Percentiles rank a stretch among this genome's conserved stretches.
phyloP scores from a whole-genome alignment of 2,329 filamentous ascomycete genomes.

The Harringtonia aguacate region DNA sequence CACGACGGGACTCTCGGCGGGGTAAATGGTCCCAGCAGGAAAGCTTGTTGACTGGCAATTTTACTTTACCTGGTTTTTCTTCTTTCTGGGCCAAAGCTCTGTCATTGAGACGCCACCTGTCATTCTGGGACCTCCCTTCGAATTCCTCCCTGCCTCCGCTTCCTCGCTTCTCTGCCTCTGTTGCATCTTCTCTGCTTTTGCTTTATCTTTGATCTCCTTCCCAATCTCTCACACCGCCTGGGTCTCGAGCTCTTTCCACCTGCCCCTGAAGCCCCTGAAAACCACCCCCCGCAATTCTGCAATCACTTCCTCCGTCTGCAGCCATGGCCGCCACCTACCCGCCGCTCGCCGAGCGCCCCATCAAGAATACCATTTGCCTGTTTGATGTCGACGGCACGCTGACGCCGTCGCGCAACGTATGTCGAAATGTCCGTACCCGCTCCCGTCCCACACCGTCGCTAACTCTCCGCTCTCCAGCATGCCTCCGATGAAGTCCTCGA shows the following conservation, averaged over 20 bases:
- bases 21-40: neutral
- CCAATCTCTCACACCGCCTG: no score
- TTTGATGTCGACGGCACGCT: slow-evolving; percentile 96
- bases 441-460: no score
- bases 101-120: no score
- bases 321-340: slow-evolving; percentile 43
- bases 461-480: slow-evolving; percentile 28
- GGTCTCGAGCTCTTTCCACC: no score
- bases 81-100: no score
- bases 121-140: neutral
- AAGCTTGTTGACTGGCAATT: neutral
- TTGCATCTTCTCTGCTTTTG: neutral
- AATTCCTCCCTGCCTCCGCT: neutral
- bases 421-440: no score
- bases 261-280: no score
- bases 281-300: no score
- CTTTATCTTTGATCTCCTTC: no score
- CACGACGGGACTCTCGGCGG: neutral
- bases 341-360: slow-evolving; percentile 68
- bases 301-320: neutral
- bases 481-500: slow-evolving; percentile 74
- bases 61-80: no score
- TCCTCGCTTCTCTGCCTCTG: neutral
- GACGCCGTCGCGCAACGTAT: slow-evolving; percentile 67
- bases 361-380: slow-evolving; percentile 88